Percentiles rank a stretch among this genome's conserved stretches.
phyloP scores from a whole-genome alignment of 2,329 filamentous ascomycete species.

The Aspergillus fumigatus region DNA sequence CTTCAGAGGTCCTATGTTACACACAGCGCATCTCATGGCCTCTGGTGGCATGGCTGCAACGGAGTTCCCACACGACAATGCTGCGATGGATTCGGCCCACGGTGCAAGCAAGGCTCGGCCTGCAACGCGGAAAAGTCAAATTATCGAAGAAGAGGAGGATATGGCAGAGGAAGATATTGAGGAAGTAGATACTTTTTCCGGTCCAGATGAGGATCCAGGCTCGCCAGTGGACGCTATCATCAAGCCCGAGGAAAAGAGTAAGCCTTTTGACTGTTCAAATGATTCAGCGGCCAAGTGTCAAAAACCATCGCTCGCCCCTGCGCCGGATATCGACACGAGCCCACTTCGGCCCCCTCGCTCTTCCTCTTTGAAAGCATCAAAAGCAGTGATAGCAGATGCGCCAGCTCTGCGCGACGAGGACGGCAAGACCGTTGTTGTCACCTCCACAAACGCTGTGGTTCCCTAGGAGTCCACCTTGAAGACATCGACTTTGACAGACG shows the following conservation, averaged over 20 bases:
- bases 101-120: constrained; percentile 19
- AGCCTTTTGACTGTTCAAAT: constrained; percentile 5
- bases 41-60: constrained; percentile 32
- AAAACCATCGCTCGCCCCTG: constrained; percentile 28
- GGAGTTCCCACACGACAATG: constrained; percentile 27
- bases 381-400: constrained; percentile 11
- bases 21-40: constrained; percentile 33
- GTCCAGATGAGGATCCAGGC: constrained; percentile 25
- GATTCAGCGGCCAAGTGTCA: constrained; percentile 14
- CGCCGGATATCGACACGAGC: constrained; percentile 28
- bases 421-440: constrained; percentile 1
- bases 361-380: constrained; percentile 30
- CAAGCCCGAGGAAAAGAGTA: constrained; percentile 7
- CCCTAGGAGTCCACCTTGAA: background rate
- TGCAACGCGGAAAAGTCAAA: constrained; percentile 36
- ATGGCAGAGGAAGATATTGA: constrained; percentile 37
- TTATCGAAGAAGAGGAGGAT: constrained; percentile 44
- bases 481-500: background rate
- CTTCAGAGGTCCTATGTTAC: constrained; percentile 43
- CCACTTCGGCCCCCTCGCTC: constrained; percentile 33
- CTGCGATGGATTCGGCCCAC: constrained; percentile 15
- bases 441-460: constrained; percentile 12
- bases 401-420: constrained; percentile 2
- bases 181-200: constrained; percentile 39
- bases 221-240: constrained; percentile 17